Evolutionary conservation across 2,329 filamentous ascomycete species (phyloP).

Genomic region (Aspergillus unguis): DNA sequence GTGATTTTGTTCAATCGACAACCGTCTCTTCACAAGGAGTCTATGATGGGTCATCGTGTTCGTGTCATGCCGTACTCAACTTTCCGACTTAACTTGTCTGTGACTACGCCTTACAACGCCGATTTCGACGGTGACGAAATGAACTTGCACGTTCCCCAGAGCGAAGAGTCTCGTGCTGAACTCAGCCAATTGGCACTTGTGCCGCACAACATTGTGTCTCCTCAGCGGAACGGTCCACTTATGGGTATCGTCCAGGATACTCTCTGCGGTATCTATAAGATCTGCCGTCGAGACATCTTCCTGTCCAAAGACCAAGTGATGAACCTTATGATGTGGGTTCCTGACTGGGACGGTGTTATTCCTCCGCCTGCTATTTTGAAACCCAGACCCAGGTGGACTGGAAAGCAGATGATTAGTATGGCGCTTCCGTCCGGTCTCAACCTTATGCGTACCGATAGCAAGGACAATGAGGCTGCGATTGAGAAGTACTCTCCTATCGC

Average conservation of each 20-base stretch:
- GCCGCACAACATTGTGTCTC: conserved; percentile 97
- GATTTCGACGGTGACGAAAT: conserved; percentile 99
- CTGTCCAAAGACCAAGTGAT: conserved; percentile 87
- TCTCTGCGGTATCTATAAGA: conserved; percentile 92
- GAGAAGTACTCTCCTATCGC: conserved; percentile 59
- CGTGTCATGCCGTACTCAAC: conserved; percentile 99
- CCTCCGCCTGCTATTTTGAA: conserved; percentile 92
- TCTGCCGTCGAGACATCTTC: conserved; percentile 89
- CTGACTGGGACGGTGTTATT: conserved; percentile 93
- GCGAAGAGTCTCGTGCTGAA: conserved; percentile 93
- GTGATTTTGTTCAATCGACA: conserved; percentile 99
- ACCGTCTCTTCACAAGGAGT: conserved; percentile 97
- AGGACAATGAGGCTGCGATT: conserved; percentile 55
- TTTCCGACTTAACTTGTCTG: conserved; percentile 93
- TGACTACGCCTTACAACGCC: conserved; percentile 98
- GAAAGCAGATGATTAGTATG: conserved; percentile 96
- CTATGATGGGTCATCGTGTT: conserved; percentile 99
- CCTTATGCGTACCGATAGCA: conserved; percentile 60
- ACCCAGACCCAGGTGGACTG: conserved; percentile 89
- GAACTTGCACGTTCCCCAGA: conserved; percentile 99
- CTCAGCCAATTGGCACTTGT: conserved; percentile 94
- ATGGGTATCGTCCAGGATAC: conserved; percentile 99
- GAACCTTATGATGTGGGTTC: conserved; percentile 97
- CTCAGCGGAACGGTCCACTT: conserved; percentile 90
- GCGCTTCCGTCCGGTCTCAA: conserved; percentile 85